Conservation (phyloP, 805 yeast species). For the Candida vartiovaarae region DNA sequence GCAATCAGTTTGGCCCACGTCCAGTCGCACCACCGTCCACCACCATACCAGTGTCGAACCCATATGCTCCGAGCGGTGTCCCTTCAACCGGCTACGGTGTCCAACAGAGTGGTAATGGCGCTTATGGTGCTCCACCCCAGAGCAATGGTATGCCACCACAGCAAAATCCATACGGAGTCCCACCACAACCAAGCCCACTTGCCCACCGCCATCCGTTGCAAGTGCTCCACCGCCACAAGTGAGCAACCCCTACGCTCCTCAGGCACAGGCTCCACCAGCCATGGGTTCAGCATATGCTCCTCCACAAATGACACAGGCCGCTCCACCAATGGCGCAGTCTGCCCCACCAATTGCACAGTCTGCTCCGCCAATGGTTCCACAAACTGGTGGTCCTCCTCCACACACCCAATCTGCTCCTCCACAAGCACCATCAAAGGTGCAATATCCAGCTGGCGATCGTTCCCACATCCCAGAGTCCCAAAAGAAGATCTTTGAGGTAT, state of each 20-base stretch:
- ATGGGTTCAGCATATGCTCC: slow-evolving; percentile 23
- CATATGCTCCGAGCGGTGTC: slow-evolving; percentile 31
- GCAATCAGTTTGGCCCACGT: slow-evolving; percentile 28
- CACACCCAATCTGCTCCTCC: slow-evolving; percentile 14
- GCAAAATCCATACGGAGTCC: slow-evolving; percentile 35
- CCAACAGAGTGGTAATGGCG: slow-evolving; percentile 15
- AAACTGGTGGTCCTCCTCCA: background rate
- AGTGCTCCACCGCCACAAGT: slow-evolving; percentile 8
- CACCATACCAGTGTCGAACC: slow-evolving; percentile 27
- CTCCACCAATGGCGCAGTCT: slow-evolving; percentile 9
- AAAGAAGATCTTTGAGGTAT: slow-evolving; percentile 48
- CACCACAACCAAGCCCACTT: slow-evolving; percentile 15
- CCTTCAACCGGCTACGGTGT: slow-evolving; percentile 29
- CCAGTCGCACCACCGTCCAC: background rate
- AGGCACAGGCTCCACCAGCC: slow-evolving; percentile 4
- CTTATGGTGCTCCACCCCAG: slow-evolving; percentile 4
- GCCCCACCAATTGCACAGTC: slow-evolving; percentile 10
- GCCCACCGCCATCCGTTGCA: slow-evolving; percentile 22
- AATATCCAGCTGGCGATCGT: slow-evolving; percentile 59
- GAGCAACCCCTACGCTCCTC: slow-evolving; percentile 23
- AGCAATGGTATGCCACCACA: slow-evolving; percentile 17
- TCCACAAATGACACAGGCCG: slow-evolving; percentile 21
- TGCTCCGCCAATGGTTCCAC: slow-evolving; percentile 11
- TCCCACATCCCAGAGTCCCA: slow-evolving; percentile 56
- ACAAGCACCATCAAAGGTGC: slow-evolving; percentile 18